Evolutionary conservation across 2,329 filamentous ascomycete genomes (phyloP), one percentile per base, ranked within the genome.

Genomic region (Nemania abortiva): DNA sequence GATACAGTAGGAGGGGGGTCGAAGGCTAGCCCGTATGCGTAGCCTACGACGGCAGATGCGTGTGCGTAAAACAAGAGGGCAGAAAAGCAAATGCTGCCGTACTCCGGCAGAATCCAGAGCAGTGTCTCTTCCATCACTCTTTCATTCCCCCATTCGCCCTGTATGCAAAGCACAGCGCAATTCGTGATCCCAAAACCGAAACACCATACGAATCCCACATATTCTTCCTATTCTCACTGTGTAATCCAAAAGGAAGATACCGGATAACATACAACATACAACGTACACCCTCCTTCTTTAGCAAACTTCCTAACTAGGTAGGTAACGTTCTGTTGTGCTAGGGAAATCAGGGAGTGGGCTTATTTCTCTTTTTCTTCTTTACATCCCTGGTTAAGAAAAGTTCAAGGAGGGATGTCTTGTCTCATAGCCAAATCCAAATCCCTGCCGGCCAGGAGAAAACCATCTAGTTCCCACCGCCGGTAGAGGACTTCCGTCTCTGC

Each of bases 401-500:
- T 42, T 34, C 13, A 29, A 31, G 49, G 15, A 55, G 45, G 18
- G 45, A 7, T n/a, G 45, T n/a, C 18, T 47, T 6, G 45, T n/a
- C 31, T 34, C 31, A 34, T 34, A 34, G 39, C 5, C 20, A 15
- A 20, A n/a, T n/a, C n/a, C n/a, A 53, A n/a, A 31, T 9, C 5
- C n/a, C 24, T 20, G 27, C 50, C 50, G 11, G 49, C 50, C 24
- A 27, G 27, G 5, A 47, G 13, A n/a, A 4, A 7, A 11, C 34
- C 52, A 49, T 37, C 61, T 63, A 63, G 53, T 63, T 49, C 13
- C 52, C 49, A 9, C 24, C 55, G 64, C 61, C 62, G 20, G 69
- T 55, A 22, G 50, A 39, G 18, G 69, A 70, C 39, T 73, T 71
- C n/a, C 71, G 66, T 45, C 66, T 67, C 60, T 66, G 67, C 55